Evolutionary conservation across 768 basidiomycete genomes (phyloP).

Genomic region (Omphalotus guepiniiformis): DNA sequence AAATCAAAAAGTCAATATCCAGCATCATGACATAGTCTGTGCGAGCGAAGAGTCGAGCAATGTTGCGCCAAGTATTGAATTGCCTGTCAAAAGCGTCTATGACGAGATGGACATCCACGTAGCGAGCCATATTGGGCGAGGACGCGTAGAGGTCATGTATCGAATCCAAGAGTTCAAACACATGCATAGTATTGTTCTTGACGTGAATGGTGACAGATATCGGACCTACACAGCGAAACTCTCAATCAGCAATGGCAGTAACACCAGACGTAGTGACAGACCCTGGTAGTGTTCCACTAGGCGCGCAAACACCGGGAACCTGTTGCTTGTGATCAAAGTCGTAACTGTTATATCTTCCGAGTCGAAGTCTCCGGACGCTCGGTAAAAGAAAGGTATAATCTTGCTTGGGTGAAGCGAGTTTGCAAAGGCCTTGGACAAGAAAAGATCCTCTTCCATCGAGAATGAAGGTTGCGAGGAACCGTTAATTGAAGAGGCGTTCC

Average conservation of each 20-base stretch:
- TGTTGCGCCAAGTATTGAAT: constrained; percentile 89
- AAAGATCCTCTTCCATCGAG: constrained; percentile 41
- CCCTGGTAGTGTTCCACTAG: constrained; percentile 79
- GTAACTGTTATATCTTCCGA: constrained; percentile 78
- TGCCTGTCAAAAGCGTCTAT: constrained; percentile 78
- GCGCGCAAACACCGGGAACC: constrained; percentile 67
- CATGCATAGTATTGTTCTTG: constrained; percentile 42
- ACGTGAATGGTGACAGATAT: constrained; percentile 84
- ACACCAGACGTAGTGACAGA: constrained; percentile 19
- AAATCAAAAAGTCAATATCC: constrained; percentile 83
- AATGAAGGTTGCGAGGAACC: constrained; percentile 28
- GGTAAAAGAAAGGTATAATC: constrained; percentile 80
- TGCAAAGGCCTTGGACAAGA: constrained; percentile 69
- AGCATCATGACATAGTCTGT: constrained; percentile 89
- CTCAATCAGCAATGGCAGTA: not conserved
- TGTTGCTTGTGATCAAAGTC: constrained; percentile 76
- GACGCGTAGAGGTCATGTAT: constrained; percentile 66
- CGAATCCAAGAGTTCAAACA: constrained; percentile 50
- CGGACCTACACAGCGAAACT: constrained; percentile 50
- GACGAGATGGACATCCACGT: constrained; percentile 84
- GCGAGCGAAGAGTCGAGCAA: constrained; percentile 77
- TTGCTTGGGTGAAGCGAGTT: constrained; percentile 68
- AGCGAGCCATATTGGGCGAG: constrained; percentile 57
- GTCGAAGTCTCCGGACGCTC: constrained; percentile 52
- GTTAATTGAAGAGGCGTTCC: constrained; percentile 11